A percentile compares a stretch with the other conserved stretches of the same genome.
phyloP scores from a whole-genome alignment of 169 alveolate genomes.

The Cryptosporidium tyzzeri region DNA sequence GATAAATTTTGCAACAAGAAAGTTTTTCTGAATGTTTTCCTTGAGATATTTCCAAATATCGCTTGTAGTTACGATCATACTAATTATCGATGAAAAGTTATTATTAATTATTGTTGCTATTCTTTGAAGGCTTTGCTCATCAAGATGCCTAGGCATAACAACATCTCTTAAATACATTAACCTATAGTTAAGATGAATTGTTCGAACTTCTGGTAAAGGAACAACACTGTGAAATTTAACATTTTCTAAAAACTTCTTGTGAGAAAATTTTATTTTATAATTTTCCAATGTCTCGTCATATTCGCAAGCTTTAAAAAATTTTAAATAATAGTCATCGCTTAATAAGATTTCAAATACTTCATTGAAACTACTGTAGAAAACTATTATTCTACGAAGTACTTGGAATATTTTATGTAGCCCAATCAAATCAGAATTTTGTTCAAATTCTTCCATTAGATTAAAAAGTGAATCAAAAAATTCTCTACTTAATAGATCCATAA shows the following conservation, averaged over 20 bases:
- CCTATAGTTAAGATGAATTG: conserved; percentile 77
- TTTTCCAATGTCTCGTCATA: conserved; percentile 67
- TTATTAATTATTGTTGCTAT: conserved; percentile 78
- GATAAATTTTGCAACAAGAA: conserved; percentile 71
- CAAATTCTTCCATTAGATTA: conserved; percentile 63
- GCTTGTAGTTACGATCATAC: conserved; percentile 76
- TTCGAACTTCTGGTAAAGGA: conserved; percentile 70
- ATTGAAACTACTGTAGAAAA: conserved; percentile 38
- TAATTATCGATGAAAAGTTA: conserved; percentile 81
- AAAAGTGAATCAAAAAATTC: conserved; percentile 45
- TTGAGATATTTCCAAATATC: conserved; percentile 72
- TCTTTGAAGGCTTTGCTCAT: conserved; percentile 83
- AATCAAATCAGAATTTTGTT: conserved; percentile 16
- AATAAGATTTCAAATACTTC: conserved; percentile 62
- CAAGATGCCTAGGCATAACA: conserved; percentile 83
- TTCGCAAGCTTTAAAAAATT: conserved; percentile 68
- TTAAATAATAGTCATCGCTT: conserved; percentile 66
- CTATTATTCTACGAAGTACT: conserved; percentile 43
- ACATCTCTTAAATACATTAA: conserved; percentile 84
- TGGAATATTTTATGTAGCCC: conserved; percentile 58
- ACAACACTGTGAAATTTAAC: conserved; percentile 69
- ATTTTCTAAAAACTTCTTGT: conserved; percentile 43
- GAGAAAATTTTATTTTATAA: conserved; percentile 48
- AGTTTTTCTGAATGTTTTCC: conserved; percentile 47
- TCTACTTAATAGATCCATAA: conserved; percentile 27